Percentiles rank a stretch among this genome's conserved stretches.
These are phyloP conservation scores for Trichomonascaceae sp. DNA, from an alignment of 1,139 yeast species.

Conservation along the genomic window DNA sequence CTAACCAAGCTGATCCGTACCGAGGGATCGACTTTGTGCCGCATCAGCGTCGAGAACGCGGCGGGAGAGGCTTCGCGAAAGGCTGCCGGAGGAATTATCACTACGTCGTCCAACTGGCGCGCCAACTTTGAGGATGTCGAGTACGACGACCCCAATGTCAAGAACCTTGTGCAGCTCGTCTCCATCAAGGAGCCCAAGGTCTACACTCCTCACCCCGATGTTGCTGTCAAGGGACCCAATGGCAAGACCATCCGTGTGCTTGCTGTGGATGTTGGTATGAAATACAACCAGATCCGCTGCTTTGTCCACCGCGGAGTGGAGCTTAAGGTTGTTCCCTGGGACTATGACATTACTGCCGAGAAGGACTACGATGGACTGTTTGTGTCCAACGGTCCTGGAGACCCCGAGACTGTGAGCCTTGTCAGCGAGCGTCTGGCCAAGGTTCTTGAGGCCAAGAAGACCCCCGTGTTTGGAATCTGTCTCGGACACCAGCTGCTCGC, in stretches of 20 bases:
- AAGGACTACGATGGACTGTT: conserved; percentile 88
- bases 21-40: conserved; percentile 86
- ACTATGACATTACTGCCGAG: conserved; percentile 54
- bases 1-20: conserved; percentile 88
- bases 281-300: conserved; percentile 94
- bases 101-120: conserved; percentile 41
- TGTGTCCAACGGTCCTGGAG: conserved; percentile 98
- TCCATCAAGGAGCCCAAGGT: conserved; percentile 63
- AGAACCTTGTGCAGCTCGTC: conserved; percentile 85
- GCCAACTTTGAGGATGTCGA: conserved; percentile 61
- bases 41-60: conserved; percentile 50
- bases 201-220: conserved; percentile 48
- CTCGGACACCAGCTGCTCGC: conserved; percentile 97
- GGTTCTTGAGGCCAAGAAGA: conserved; percentile 46
- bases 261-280: conserved; percentile 96
- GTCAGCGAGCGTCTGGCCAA: conserved; percentile 47
- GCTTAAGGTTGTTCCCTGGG: conserved; percentile 91
- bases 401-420: conserved; percentile 72
- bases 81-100: too few species aligned
- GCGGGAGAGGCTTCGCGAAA: conserved; percentile 12
- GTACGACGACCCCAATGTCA: conserved; percentile 86
- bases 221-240: conserved; percentile 40
- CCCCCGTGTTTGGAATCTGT: conserved; percentile 85
- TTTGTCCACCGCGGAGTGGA: conserved; percentile 95
- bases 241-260: conserved; percentile 74